Evolutionary conservation across 2,329 filamentous ascomycete genomes (phyloP).

Genomic region (Aspergillus sp.): DNA sequence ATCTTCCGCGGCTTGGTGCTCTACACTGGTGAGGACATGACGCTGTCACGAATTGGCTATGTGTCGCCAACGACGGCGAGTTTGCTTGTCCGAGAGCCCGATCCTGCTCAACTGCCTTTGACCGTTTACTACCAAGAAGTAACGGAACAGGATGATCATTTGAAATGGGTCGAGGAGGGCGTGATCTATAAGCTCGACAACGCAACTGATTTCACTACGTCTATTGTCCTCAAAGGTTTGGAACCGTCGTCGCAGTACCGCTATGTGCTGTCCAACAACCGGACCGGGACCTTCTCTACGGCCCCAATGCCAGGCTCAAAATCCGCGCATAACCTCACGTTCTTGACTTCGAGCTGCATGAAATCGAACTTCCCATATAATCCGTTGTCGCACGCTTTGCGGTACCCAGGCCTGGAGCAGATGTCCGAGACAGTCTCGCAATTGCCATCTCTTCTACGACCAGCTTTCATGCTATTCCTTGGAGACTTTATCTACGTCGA

Average conservation of each 20-base stretch:
- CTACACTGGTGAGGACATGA: constrained; percentile 64
- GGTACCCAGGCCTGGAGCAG: constrained; percentile 70
- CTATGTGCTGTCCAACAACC: constrained; percentile 79
- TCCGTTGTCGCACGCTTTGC: constrained; percentile 70
- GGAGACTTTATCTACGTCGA: constrained; percentile 52
- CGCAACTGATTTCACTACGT: constrained; percentile 72
- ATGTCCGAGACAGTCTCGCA: constrained; percentile 64
- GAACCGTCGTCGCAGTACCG: constrained; percentile 67
- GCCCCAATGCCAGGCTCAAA: constrained; percentile 61
- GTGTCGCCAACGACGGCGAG: constrained; percentile 73
- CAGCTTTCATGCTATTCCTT: constrained; percentile 53
- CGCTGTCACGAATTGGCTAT: constrained; percentile 80
- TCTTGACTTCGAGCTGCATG: constrained; percentile 87
- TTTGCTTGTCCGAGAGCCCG: constrained; percentile 76
- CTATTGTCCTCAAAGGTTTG: constrained; percentile 59
- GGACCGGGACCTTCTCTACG: constrained; percentile 71
- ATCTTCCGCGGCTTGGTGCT: constrained; percentile 64
- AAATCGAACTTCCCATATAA: constrained; percentile 86
- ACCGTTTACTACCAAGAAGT: constrained; percentile 53
- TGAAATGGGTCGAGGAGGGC: constrained; percentile 58
- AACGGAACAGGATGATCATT: constrained; percentile 17
- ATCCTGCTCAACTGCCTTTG: constrained; percentile 66
- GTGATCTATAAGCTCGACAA: constrained; percentile 59
- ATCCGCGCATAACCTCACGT: constrained; percentile 67
- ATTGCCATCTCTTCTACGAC: constrained; percentile 49